Percentiles rank a stretch among this genome's conserved stretches.
These are phyloP conservation scores for Cyberlindnera japonica DNA, from an alignment of 805 yeast genomes.

Conservation along the genomic window DNA sequence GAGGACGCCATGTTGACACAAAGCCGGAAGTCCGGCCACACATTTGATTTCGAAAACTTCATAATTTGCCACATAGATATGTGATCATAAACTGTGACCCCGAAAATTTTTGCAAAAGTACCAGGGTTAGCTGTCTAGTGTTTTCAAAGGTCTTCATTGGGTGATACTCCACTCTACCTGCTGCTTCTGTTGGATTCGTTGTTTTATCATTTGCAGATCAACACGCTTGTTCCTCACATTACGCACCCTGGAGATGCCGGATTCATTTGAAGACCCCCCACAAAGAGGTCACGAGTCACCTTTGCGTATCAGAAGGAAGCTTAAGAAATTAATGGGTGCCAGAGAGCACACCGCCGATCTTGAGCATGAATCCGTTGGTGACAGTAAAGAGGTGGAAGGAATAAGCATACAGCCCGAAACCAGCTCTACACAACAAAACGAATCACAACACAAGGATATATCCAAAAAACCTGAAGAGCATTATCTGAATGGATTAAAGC, in stretches of 20 bases:
- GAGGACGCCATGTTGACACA: background rate
- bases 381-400: too few species aligned
- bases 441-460: too few species aligned
- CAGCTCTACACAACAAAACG: too few species aligned
- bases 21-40: background rate
- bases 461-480: too few species aligned
- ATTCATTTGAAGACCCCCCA: background rate
- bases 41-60: too few species aligned
- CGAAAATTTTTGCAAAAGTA: background rate
- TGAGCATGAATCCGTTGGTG: background rate
- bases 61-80: background rate
- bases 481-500: too few species aligned
- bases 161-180: too few species aligned
- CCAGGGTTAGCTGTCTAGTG: too few species aligned
- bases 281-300: constrained; percentile 1
- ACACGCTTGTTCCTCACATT: too few species aligned
- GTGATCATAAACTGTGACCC: background rate
- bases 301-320: background rate
- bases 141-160: too few species aligned
- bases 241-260: background rate
- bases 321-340: constrained; percentile 1
- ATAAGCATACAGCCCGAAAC: too few species aligned
- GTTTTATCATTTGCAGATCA: background rate
- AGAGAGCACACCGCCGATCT: background rate
- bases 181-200: too few species aligned